Evolutionary conservation across 257 asterid genomes (phyloP), one percentile per base, ranked within the genome.

Genomic region (Jaltomata sinuosa): DNA sequence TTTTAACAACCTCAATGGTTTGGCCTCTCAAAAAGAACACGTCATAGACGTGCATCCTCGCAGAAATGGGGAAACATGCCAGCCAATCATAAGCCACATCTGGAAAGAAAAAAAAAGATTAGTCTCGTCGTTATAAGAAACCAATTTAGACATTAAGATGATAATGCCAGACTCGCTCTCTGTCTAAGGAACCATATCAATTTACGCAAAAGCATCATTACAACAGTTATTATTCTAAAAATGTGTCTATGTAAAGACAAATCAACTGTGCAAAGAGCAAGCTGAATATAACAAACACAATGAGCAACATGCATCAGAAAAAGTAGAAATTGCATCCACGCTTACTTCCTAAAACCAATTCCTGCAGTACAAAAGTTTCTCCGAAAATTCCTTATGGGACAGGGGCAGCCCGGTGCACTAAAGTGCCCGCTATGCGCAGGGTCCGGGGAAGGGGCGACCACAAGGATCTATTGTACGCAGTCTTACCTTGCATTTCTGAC

Each of bases 51-150:
- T 83, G 90, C 86, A 94, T 92, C 88, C 95, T 93, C 3, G 94
- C 95, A 79, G 97, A 92, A 81, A 93, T 92, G 25, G 99, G 97
- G 90, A 97, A 90, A 86, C 97, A 94, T 74, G 97, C 87, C 40
- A 96, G 93, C 98, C 99, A 94, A 89, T 89, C 87, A 82, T 91
- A 88, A 87, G 98, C 92, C 89, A 96, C 91, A 92, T 93, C 98
- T 96, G 79, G 15, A 31, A 31, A 65, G 86, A 87, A 52, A 81
- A n/a, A 59, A 47, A 87, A 79, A 32, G 78, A 77, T n/a, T 86
- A 50, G 25, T 80, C 86, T 80, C 83, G 77, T 81, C 81, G 80
- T 81, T 22, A 69, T 54, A 87, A 57, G 65, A 49, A 27, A 31
- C 29, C 81, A 36, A 11, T 32, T 55, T 57, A 45, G 32, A 61